phyloP scores from a whole-genome alignment of 2,329 filamentous ascomycete genomes.

The Cercospora zeae-maydis region DNA sequence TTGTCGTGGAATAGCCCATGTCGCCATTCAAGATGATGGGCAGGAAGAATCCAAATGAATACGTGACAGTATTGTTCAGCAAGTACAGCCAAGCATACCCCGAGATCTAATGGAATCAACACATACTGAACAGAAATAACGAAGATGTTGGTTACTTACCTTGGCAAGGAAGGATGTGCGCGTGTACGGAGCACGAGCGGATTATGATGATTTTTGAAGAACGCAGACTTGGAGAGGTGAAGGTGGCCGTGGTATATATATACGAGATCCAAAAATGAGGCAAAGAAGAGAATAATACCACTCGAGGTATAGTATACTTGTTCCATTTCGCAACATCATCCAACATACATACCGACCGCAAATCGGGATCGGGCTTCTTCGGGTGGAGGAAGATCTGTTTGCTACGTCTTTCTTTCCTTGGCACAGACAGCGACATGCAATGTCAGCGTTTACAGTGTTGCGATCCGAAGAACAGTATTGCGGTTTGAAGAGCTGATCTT shows the following conservation, averaged over 20 bases:
- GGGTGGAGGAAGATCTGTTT: conserved; percentile 1
- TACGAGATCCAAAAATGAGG: no score
- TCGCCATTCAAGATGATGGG: conserved; percentile 39
- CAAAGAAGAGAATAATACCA: no score
- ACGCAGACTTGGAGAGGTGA: no score
- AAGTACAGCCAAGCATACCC: conserved; percentile 34
- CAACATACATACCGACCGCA: not conserved
- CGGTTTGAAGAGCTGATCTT: conserved; percentile 1
- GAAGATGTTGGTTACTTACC: conserved; percentile 18
- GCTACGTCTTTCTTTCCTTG: conserved; percentile 3
- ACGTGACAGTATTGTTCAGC: conserved; percentile 32
- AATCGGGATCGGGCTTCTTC: not conserved
- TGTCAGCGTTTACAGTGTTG: not conserved
- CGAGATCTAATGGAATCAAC: conserved; percentile 31
- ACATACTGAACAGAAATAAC: not conserved
- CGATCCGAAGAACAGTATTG: not conserved
- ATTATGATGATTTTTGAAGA: no score
- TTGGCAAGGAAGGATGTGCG: no score
- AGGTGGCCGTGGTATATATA: no score
- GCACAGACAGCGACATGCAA: conserved; percentile 1
- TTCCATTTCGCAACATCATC: not conserved
- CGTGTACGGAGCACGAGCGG: no score
- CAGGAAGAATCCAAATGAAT: conserved; percentile 40
- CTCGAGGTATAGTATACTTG: not conserved
- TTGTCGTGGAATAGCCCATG: conserved; percentile 37